phyloP scores from a whole-genome alignment of 306 rosid species.

The Vigna reflexopilosa region DNA sequence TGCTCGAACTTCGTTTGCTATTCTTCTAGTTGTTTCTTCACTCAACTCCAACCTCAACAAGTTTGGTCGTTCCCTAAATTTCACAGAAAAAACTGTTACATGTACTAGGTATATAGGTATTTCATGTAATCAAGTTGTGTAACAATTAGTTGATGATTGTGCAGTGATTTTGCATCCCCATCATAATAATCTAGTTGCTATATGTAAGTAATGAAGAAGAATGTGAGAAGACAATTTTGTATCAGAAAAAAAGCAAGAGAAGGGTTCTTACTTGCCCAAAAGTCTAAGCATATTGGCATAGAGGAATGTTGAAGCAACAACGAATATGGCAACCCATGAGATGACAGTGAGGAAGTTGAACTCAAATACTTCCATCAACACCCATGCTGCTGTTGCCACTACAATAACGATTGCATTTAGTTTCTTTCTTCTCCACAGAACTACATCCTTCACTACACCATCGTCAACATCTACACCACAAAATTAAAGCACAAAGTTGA shows the following conservation, averaged over 20 bases:
- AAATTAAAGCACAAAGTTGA: not conserved
- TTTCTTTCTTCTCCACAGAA: constrained; percentile 66
- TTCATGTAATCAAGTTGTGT: too few relatives aligned
- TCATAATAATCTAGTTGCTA: not conserved
- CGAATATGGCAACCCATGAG: constrained; percentile 58
- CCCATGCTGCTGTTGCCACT: constrained; percentile 64
- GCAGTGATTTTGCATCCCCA: not conserved
- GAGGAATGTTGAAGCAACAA: constrained; percentile 57
- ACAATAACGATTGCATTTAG: constrained; percentile 43
- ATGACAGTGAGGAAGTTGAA: constrained; percentile 63
- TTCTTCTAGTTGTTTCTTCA: constrained; percentile 44
- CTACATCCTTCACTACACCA: constrained; percentile 45
- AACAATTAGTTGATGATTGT: too few relatives aligned
- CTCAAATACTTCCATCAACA: constrained; percentile 56
- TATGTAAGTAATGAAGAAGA: not conserved
- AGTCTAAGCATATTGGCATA: constrained; percentile 61
- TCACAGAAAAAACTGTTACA: not conserved
- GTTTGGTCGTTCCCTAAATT: constrained; percentile 54
- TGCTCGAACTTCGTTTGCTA: constrained; percentile 39
- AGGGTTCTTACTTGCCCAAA: constrained; percentile 60
- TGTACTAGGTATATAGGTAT: too few relatives aligned
- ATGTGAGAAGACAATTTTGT: not conserved
- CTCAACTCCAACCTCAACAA: constrained; percentile 48
- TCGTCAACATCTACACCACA: constrained; percentile 52
- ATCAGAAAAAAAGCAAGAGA: not conserved